These are phyloP conservation scores for Rhodomyrtus psidioides DNA, from an alignment of 441 rosid species.

Conservation along the genomic window DNA sequence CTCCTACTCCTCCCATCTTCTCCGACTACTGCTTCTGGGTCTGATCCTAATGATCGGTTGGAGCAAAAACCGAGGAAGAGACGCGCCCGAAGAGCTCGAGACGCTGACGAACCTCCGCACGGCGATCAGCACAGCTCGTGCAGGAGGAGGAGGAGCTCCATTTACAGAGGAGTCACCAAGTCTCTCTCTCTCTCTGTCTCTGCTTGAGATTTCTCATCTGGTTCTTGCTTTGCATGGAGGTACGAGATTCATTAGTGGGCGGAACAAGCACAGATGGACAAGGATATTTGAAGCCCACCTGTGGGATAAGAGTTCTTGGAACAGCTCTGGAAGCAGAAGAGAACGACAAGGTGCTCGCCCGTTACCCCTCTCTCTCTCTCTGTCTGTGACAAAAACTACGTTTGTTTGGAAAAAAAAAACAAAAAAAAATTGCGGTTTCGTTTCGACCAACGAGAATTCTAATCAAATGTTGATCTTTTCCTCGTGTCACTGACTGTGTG, in stretches of 20 bases:
- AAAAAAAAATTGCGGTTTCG: too few relatives aligned
- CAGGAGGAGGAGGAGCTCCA: background rate
- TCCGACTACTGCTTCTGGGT: background rate
- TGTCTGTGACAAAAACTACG: too few relatives aligned
- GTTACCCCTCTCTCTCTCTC: too few relatives aligned
- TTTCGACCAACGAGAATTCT: too few relatives aligned
- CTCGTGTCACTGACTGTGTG: too few relatives aligned
- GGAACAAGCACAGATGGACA: background rate
- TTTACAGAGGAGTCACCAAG: background rate
- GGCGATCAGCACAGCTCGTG: background rate
- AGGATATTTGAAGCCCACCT: background rate
- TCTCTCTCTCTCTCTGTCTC: background rate
- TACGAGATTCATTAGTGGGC: background rate
- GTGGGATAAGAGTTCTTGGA: background rate
- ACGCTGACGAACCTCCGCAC: background rate
- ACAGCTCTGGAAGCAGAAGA: background rate
- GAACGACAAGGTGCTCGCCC: too few relatives aligned
- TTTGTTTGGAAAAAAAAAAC: too few relatives aligned
- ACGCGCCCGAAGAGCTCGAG: background rate
- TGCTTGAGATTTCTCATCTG: background rate
- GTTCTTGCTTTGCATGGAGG: background rate
- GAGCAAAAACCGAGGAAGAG: background rate
- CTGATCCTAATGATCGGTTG: background rate
- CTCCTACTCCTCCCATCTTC: background rate
- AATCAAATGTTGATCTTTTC: too few relatives aligned